A percentile compares a stretch with the other conserved stretches of the same genome.
Evolutionary conservation across 768 basidiomycete species (phyloP).

Genomic region (Clavaria fumosa): DNA sequence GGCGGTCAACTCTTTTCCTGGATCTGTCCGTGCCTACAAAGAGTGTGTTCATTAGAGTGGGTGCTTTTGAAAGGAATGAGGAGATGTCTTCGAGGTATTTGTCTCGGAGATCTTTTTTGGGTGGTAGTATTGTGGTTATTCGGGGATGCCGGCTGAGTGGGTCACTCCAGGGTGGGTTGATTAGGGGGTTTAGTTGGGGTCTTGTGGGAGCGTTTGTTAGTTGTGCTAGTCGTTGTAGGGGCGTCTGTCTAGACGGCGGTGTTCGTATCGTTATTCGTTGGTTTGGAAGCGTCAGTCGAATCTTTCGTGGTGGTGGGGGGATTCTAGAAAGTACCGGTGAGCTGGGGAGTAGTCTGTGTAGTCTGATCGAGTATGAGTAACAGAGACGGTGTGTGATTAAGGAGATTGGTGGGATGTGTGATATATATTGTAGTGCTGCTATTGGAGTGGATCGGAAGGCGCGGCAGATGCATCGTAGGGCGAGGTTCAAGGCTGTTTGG

Average conservation of each 20-base stretch:
- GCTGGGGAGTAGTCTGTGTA: too few species aligned
- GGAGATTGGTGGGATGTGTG: not conserved
- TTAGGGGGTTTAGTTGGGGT: not conserved
- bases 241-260: too few species aligned
- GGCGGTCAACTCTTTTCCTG: too few species aligned
- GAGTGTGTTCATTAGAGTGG: too few species aligned
- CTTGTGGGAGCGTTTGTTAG: not conserved
- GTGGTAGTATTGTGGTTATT: not conserved
- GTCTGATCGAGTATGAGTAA: too few species aligned
- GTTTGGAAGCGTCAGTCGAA: too few species aligned
- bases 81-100: not conserved
- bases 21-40: too few species aligned
- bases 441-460: too few species aligned
- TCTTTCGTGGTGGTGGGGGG: not conserved
- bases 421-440: too few species aligned
- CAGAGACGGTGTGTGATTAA: not conserved
- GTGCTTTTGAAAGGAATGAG: not conserved
- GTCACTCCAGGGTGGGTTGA: not conserved
- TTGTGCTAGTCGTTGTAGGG: not conserved
- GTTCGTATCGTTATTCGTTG: too few species aligned
- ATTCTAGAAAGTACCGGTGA: not conserved
- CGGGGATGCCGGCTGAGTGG: not conserved
- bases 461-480: too few species aligned
- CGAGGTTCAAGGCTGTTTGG: not conserved
- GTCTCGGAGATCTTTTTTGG: too few species aligned